These are phyloP conservation scores for Acacia pycnantha DNA, from an alignment of 331 rosid species.

Conservation along the genomic window DNA sequence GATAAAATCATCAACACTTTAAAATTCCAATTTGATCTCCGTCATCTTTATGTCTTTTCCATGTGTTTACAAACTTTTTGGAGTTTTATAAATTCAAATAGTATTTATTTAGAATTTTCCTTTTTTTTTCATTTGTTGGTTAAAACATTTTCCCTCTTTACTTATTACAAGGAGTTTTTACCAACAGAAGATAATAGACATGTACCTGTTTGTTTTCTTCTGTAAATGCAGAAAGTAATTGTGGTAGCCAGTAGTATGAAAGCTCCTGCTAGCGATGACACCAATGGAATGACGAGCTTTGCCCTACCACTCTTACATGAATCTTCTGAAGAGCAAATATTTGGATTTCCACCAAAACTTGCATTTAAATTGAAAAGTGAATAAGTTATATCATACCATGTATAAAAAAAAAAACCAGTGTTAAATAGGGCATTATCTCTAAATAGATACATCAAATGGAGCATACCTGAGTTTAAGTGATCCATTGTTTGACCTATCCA, in stretches of 20 bases:
- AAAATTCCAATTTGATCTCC: no score
- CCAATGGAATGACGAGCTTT: conserved; percentile 35
- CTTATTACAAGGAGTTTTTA: background rate
- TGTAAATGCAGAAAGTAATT: conserved; percentile 17
- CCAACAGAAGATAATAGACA: background rate
- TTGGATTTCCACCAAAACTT: conserved; percentile 47
- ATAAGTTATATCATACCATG: background rate
- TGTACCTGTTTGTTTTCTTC: conserved; percentile 28
- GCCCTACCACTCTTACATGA: conserved; percentile 35
- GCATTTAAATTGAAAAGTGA: conserved; percentile 25
- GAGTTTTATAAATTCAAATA: no score
- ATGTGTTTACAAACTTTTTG: no score
- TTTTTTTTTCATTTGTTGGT: no score
- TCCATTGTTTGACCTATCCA: conserved; percentile 31
- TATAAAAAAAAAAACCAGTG: background rate
- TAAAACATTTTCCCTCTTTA: no score
- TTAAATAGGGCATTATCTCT: background rate
- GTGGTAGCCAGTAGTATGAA: conserved; percentile 23
- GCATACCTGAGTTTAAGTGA: conserved; percentile 46
- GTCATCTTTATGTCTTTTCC: no score
- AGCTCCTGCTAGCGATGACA: conserved; percentile 41
- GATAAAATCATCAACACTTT: no score
- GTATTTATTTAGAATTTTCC: no score
- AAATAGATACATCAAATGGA: background rate
- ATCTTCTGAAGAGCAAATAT: conserved; percentile 31